Base-by-base conservation (phyloP, 805 yeast species). In the Cyberlindnera subsufficiens region DNA sequence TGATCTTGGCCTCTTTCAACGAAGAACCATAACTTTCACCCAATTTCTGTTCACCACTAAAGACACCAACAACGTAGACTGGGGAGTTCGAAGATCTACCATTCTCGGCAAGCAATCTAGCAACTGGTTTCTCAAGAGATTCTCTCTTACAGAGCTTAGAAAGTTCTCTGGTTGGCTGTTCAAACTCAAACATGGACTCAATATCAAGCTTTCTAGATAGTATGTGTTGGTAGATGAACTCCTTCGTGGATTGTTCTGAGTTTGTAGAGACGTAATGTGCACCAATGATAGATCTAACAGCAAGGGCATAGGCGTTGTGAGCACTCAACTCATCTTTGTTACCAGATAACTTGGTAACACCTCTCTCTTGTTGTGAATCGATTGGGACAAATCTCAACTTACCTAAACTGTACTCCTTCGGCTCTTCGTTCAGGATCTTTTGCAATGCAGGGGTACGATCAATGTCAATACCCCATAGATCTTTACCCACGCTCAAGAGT, bases 11-110 rank as follows among this genome's bases (percentile, higher is more conserved):
- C 66, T 93, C 98, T 51, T 76, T 78, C 55, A 93, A 69, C 25
- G 95, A 85, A 6, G 95, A 72, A 31, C 98, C 99, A 59, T 85
- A 88, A 34, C 96, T 96, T 65, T 93, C 97, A 40, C 97, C 96
- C 42, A 93, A 71, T 64, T 87, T 81, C 50, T 79, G 78, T 13
- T 72, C 71, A 30, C 96, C 98, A 44, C 85, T 73, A 63, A 89
- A 93, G 1, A 87, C 93, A 39, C 96, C 98, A 30, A 91, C 95
- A 13, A 91, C 84, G 54, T 78, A 93, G 32, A 89, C 82, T 19
- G 99, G 95, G 37, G 85, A 79, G 45, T 77, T 74, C 3, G 96
- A 79, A 55, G 73, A 69, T 65, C 99, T 78, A 63, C 99, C 99
- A 25, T 96, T 85, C 66, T 93, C 99, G 30, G 96, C 90, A 43